Conservation (phyloP, 305 asterid species). For the Vinca major region DNA sequence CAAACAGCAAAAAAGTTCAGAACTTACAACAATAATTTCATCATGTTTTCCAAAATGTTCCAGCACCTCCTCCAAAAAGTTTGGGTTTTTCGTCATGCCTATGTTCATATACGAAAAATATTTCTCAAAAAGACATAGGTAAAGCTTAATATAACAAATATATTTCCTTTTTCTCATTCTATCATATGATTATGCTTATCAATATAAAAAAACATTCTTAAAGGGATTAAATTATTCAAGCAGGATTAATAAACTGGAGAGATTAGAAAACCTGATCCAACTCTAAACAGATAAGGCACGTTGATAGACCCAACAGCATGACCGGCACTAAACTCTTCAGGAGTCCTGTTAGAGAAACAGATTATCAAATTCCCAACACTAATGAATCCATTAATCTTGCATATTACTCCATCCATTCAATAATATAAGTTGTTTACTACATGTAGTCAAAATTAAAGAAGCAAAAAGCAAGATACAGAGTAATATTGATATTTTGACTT, state of each 20-base stretch:
- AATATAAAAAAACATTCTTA: neutral
- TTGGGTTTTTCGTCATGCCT: conserved; percentile 52
- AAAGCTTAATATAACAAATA: neutral
- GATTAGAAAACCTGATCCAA: conserved; percentile 38
- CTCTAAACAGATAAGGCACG: conserved; percentile 52
- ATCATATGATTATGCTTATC: too few relatives aligned
- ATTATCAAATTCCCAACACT: neutral
- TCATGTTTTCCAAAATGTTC: conserved; percentile 39
- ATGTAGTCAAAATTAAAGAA: too few relatives aligned
- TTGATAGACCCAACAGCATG: conserved; percentile 58
- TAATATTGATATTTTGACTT: too few relatives aligned
- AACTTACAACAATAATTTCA: conserved; percentile 67
- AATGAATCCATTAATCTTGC: neutral
- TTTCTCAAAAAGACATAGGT: neutral
- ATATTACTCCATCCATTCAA: too few relatives aligned
- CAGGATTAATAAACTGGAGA: neutral
- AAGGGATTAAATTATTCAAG: neutral
- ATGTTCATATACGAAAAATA: neutral
- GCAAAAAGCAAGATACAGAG: too few relatives aligned
- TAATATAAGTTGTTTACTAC: too few relatives aligned
- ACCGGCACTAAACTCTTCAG: conserved; percentile 55
- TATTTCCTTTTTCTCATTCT: neutral
- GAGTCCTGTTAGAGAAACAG: conserved; percentile 33
- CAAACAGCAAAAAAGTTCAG: neutral
- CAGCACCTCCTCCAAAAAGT: conserved; percentile 41